Conservation (phyloP, 2,329 filamentous ascomycete genomes). For the Exophiala sp. region DNA sequence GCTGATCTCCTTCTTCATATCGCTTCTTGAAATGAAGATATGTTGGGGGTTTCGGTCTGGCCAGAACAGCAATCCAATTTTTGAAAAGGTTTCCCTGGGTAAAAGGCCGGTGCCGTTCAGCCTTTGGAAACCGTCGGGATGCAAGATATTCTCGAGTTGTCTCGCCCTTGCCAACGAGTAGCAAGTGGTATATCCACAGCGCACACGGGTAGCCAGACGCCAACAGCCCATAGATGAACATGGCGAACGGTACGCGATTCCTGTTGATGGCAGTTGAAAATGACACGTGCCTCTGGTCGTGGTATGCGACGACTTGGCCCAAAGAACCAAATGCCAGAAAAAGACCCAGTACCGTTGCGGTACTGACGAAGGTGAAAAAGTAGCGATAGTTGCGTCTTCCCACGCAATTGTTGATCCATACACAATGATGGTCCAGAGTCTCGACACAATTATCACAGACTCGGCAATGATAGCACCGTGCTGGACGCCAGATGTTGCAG, state of each 20-base stretch:
- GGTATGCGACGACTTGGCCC: constrained; percentile 76
- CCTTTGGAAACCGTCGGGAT: constrained; percentile 89
- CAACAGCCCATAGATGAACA: constrained; percentile 78
- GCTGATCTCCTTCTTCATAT: constrained; percentile 78
- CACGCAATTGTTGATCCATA: constrained; percentile 98
- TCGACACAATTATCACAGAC: constrained; percentile 97
- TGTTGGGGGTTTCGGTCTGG: constrained; percentile 77
- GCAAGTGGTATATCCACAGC: constrained; percentile 83
- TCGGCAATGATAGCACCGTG: constrained; percentile 91
- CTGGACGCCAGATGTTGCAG: constrained; percentile 95
- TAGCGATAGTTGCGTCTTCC: constrained; percentile 96
- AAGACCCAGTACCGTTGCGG: constrained; percentile 70
- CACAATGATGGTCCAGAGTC: constrained; percentile 95
- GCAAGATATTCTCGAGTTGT: constrained; percentile 96
- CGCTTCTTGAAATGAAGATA: constrained; percentile 81
- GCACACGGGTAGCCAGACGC: constrained; percentile 76
- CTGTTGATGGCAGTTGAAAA: constrained; percentile 67
- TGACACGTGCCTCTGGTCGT: constrained; percentile 57
- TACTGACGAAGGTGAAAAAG: constrained; percentile 87
- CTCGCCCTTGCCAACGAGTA: constrained; percentile 84
- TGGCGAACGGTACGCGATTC: constrained; percentile 78
- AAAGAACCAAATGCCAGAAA: constrained; percentile 75
- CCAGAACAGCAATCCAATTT: constrained; percentile 79
- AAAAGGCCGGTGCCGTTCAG: constrained; percentile 87
- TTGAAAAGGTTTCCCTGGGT: constrained; percentile 69